Base-by-base conservation (phyloP, 2,329 filamentous ascomycete species). In the Ceratocystiopsis sp. region DNA sequence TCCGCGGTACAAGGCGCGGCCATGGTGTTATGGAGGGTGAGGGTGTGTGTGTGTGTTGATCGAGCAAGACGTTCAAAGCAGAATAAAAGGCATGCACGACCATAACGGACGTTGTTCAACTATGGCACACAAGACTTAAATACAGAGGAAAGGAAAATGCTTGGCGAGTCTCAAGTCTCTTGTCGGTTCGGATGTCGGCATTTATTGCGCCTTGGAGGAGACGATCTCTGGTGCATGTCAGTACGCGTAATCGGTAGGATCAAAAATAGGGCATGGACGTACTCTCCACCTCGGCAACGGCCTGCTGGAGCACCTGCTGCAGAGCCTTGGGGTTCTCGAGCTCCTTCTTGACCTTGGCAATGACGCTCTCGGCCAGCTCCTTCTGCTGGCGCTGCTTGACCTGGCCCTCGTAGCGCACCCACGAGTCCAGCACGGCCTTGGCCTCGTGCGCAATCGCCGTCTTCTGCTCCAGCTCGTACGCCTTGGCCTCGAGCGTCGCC, bases 361-460 rank as follows among this genome's bases (percentile, higher is more conserved):
- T 96, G 65, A 98, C 73, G 64, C 69, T 77, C 61, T 93, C 79
- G 51, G 91, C 85, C 53, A 98, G 78, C 75, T 98, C 91, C 67
- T 75, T 80, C 76, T 98, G 91, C 73, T 98, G 86, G 64, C 91
- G 82, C 72, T 89, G 82, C 83, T 96, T 98, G 60, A 98, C 87
- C 73, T 96, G 91, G 57, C 83, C 71, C 73, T 98, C 91, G 67
- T 98, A 98, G 62, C 91, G 83, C 52, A 96, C 87, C 93, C 91
- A 98, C 46, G 86, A 95, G 64, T 98, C 91, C 52, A 98, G 79
- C 47, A 96, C 91, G 49, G 74, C 59, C 80, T 95, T 98, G 59
- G 89, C 89, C 75, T 98, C 91, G 51, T 77, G 71, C 46, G 86
- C 86, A 53, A 98, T 73, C 55, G 86, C 83, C 49, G 89, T 95